Evolutionary conservation across 768 basidiomycete species (phyloP), one percentile per base, ranked within the genome.

Genomic region (Xanthoconium stramineum): DNA sequence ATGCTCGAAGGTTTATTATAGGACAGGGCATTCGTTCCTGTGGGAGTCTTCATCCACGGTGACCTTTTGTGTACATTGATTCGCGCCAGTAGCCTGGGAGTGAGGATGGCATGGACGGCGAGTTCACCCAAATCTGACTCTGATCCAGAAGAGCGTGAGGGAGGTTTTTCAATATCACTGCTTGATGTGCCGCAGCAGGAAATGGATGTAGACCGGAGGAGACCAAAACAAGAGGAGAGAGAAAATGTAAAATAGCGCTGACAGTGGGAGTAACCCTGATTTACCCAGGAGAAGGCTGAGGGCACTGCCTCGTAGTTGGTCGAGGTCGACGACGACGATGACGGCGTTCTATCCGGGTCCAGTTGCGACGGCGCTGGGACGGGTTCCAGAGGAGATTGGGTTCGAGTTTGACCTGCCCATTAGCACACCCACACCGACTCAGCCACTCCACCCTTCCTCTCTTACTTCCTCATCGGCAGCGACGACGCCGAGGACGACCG

Each of bases 391-490:
- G 61, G 80, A 83, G 65, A 73, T 69, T 52, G 33, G 33, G 62
- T 79, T 84, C 78, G 85, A 86, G 77, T 86, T 81, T 75, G 85
- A 86, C 71, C 72, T 84, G 67, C 75, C 80, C 65, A 78, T 83
- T 61, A 35, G 9, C 6, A 35, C 33, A 12, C 33, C 33, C 33
- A 35, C 33, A 8, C 9, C 33, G 8, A 45, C 56, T 55, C 69
- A 59, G 65, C 69, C 70, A 70, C 69, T 59, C 40, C 33, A 63
- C 38, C 35, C 57, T 49, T 63, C 6, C 28, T 35, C 61, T 56
- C 57, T 53, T 57, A 60, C 56, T 20, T 52, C 63, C 35, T 38
- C 58, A 35, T 53, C 45, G 6, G 56, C 55, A 45, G 53, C 56
- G 10, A 56, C 56, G 15, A 30, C 49, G n/a, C n/a, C n/a, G 37